Percentiles rank a stretch among this genome's conserved stretches.
Evolutionary conservation across 345 rosid species (phyloP).

Genomic region (Hevea brasiliensis): DNA sequence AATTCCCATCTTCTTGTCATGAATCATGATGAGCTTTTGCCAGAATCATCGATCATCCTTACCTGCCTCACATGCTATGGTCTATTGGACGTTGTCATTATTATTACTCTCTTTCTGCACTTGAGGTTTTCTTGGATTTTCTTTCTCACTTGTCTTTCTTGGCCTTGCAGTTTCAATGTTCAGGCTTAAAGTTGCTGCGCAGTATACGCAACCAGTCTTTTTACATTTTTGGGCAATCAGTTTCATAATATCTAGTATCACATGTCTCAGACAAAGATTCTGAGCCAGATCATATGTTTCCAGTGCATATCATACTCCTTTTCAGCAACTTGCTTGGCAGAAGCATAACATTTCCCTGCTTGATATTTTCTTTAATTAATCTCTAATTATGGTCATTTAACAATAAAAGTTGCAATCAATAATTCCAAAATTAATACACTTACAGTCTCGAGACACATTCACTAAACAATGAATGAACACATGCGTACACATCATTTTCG

Average conservation of each 20-base stretch:
- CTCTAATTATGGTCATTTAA: too few species aligned
- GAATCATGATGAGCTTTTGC: constrained; percentile 16
- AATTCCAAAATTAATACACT: too few species aligned
- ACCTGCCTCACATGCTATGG: constrained; percentile 29
- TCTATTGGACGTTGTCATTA: constrained; percentile 7
- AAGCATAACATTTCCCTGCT: too few species aligned
- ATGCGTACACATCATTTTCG: too few species aligned
- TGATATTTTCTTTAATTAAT: too few species aligned
- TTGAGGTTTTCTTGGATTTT: constrained; percentile 5
- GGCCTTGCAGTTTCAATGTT: background rate
- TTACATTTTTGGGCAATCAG: background rate
- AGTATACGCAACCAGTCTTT: background rate
- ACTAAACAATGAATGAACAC: too few species aligned
- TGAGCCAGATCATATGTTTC: background rate
- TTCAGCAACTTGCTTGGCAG: too few species aligned
- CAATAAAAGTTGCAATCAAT: too few species aligned
- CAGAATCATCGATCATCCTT: constrained; percentile 17
- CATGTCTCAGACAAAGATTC: background rate
- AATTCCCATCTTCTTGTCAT: constrained; percentile 20
- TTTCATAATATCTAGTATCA: background rate
- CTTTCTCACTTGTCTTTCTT: background rate
- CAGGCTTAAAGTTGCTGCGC: background rate
- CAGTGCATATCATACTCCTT: background rate
- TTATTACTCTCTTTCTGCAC: constrained; percentile 14
- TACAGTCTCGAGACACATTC: too few species aligned